phyloP scores from a whole-genome alignment of 371 early-diverging fungal species.

The Basidiobolus meristosporus region DNA sequence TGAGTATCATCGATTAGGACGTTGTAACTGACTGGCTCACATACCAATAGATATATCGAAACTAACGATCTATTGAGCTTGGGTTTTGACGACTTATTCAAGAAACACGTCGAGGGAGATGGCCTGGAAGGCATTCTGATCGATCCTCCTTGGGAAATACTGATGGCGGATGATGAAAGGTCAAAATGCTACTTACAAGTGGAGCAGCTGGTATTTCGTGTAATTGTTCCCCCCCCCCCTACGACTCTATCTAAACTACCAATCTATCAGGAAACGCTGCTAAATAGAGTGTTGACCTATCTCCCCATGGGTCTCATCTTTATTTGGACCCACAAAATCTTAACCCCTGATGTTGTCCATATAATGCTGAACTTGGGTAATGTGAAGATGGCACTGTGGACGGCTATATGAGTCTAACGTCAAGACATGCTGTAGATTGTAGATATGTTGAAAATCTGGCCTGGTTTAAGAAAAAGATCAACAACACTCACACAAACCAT shows the following conservation, averaged over 20 bases:
- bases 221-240: not conserved
- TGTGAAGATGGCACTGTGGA: not conserved
- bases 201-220: not conserved
- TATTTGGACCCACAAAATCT: constrained; percentile 36
- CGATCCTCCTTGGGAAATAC: constrained; percentile 43
- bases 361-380: constrained; percentile 30
- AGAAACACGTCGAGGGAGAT: constrained; percentile 2
- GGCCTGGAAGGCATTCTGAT: constrained; percentile 28
- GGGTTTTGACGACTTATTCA: not conserved
- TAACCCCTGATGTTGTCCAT: constrained; percentile 30
- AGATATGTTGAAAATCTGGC: constrained; percentile 44
- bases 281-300: constrained; percentile 18
- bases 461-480: constrained; percentile 36
- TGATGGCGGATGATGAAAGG: constrained; percentile 18
- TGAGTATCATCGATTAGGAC: not conserved
- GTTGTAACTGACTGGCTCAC: not conserved
- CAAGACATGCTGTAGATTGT: constrained; percentile 24
- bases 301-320: constrained; percentile 34
- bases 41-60: not conserved
- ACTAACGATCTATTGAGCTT: not conserved
- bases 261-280: constrained; percentile 11
- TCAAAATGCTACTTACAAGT: not conserved
- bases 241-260: not conserved
- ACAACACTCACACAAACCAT: constrained; percentile 22
- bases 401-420: not conserved